Percentiles rank a stretch among this genome's conserved stretches.
These are phyloP conservation scores for Diaporthe citriasiana DNA, from an alignment of 2,329 filamentous ascomycete genomes.

Conservation along the genomic window DNA sequence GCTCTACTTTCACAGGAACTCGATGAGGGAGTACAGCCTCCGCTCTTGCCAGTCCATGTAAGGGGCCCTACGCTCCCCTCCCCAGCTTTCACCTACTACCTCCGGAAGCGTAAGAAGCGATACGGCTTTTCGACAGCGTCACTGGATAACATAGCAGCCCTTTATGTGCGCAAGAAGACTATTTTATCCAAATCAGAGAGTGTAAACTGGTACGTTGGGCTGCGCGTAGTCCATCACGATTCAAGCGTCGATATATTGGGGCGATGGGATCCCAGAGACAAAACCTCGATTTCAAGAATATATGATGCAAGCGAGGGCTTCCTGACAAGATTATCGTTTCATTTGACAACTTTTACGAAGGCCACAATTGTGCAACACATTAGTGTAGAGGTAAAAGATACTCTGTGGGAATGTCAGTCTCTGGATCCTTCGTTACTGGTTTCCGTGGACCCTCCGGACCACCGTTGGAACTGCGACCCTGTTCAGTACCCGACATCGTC, in stretches of 20 bases:
- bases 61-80: background rate
- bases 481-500: background rate
- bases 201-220: background rate
- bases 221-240: background rate
- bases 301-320: background rate
- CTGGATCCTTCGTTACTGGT: background rate
- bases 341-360: background rate
- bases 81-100: background rate
- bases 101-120: background rate
- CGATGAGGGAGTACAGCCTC: background rate
- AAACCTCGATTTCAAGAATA: background rate
- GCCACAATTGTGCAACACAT: background rate
- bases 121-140: constrained; percentile 6
- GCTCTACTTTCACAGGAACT: too few species aligned
- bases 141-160: background rate
- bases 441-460: background rate
- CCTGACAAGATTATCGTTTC: background rate
- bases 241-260: background rate
- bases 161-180: background rate
- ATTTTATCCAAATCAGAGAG: background rate
- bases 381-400: background rate
- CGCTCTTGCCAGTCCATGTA: background rate
- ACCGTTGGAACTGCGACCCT: background rate
- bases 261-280: background rate
- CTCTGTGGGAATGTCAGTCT: background rate